Evolutionary conservation across 208 protist species (phyloP).

Genomic region (Phytomonas sp.): DNA sequence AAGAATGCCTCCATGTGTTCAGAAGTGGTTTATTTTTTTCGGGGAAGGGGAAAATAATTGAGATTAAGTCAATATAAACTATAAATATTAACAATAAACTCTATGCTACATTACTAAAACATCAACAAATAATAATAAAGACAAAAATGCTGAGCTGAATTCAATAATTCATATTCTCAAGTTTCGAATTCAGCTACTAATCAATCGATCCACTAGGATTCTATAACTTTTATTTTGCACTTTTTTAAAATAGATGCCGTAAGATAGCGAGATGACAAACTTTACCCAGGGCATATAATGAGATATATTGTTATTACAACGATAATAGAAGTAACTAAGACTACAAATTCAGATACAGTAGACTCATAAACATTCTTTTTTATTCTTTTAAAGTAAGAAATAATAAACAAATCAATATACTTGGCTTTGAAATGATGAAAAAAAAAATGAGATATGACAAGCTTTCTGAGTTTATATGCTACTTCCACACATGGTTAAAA

Average conservation of each 20-base stretch:
- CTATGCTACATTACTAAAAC: too few relatives aligned
- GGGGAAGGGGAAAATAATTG: constrained; percentile 3
- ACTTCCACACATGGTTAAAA: constrained; percentile 1
- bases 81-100: constrained; percentile 1
- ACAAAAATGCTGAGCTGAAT: constrained; percentile 5
- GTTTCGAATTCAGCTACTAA: not conserved
- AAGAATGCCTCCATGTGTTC: constrained; percentile 3
- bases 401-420: not conserved
- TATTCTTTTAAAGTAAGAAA: not conserved
- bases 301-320: not conserved
- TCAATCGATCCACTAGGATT: not conserved
- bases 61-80: constrained; percentile 5
- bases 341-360: not conserved
- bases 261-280: not conserved
- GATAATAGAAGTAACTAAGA: not conserved
- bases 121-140: constrained; percentile 2
- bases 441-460: constrained; percentile 11
- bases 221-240: not conserved
- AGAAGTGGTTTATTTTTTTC: constrained; percentile 1
- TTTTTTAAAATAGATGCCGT: not conserved
- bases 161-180: not conserved
- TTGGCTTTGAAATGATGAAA: not conserved
- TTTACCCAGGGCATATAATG: not conserved
- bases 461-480: not conserved
- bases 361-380: not conserved